Conservation (phyloP, 371 early-diverging fungal species). For the Saksenaea oblongispora region DNA sequence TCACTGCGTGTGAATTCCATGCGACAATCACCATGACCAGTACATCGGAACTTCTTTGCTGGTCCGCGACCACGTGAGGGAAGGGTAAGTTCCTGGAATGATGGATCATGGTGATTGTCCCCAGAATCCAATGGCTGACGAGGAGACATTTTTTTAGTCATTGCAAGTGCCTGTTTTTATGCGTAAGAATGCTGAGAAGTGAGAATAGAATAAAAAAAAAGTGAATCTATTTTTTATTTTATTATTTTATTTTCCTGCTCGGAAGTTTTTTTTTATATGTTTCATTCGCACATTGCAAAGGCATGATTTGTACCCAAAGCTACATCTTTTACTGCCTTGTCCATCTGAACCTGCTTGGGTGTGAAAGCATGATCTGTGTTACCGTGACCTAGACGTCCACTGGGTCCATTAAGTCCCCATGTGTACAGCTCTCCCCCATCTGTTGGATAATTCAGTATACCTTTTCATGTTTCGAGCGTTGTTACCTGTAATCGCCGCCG, state of each 20-base stretch:
- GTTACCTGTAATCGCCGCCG: constrained; percentile 61
- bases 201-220: background rate
- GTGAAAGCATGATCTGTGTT: constrained; percentile 45
- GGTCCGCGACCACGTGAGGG: background rate
- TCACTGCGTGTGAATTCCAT: constrained; percentile 60
- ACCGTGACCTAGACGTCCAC: constrained; percentile 55
- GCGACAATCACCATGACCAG: constrained; percentile 52
- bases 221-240: background rate
- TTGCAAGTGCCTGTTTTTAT: background rate
- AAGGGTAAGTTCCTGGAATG: background rate
- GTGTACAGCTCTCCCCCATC: constrained; percentile 55
- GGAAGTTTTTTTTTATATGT: constrained; percentile 6
- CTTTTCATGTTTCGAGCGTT: background rate
- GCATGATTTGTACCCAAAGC: constrained; percentile 57
- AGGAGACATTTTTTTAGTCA: background rate
- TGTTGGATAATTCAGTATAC: constrained; percentile 5
- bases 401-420: constrained; percentile 62
- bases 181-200: background rate
- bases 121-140: background rate
- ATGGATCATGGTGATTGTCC: background rate
- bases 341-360: constrained; percentile 42
- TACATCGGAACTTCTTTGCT: constrained; percentile 37
- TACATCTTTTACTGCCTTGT: constrained; percentile 39
- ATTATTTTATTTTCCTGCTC: constrained; percentile 2
- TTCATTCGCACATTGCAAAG: constrained; percentile 36